Evolutionary conservation across 148 eudicot genomes (phyloP).

Genomic region (Chenopodium berlandieri): DNA sequence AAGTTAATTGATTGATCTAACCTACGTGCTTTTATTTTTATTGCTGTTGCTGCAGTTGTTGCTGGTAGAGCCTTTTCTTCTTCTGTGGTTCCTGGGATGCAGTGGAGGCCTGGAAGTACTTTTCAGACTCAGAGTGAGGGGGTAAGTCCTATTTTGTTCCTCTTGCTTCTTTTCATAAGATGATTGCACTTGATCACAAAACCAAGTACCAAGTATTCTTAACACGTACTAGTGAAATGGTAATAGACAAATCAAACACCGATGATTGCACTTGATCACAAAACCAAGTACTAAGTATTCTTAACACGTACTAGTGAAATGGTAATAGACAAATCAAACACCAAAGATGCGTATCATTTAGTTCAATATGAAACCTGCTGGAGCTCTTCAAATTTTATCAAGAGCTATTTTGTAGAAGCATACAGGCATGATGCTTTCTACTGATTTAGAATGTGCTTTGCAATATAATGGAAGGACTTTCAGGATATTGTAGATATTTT

Average conservation of each 20-base stretch:
- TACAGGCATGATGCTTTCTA: neutral
- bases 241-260: too few species aligned
- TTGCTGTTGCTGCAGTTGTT: slow-evolving; percentile 55
- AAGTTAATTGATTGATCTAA: slow-evolving; percentile 44
- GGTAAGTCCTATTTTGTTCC: slow-evolving; percentile 43
- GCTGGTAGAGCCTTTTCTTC: slow-evolving; percentile 63
- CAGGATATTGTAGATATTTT: neutral
- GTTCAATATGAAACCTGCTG: neutral
- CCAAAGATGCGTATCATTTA: too few species aligned
- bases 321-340: too few species aligned
- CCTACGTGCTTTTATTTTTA: slow-evolving; percentile 41
- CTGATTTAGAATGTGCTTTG: neutral
- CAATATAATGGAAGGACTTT: neutral
- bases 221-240: too few species aligned
- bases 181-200: neutral
- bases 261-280: neutral
- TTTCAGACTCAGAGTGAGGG: slow-evolving; percentile 78
- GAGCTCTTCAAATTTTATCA: neutral
- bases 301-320: too few species aligned
- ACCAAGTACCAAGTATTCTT: neutral
- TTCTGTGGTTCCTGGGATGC: slow-evolving; percentile 73
- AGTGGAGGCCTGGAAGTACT: slow-evolving; percentile 97
- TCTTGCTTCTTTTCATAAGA: neutral
- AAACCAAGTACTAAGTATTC: neutral
- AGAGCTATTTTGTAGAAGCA: neutral